These are phyloP conservation scores for Argentina anserina DNA, from an alignment of 306 rosid genomes.

Conservation along the genomic window DNA sequence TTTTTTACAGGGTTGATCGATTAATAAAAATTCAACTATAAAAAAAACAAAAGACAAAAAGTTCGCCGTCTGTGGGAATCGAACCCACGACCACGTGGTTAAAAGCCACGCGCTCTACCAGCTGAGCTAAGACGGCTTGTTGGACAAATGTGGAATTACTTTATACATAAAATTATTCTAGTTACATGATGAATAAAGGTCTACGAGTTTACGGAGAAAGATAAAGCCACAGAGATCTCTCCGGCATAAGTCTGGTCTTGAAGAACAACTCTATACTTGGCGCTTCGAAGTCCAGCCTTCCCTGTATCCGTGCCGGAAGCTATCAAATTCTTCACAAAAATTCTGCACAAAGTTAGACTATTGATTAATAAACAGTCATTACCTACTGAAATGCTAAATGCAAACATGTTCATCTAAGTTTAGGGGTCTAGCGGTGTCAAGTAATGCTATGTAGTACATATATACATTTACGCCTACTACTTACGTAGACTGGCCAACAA, in stretches of 20 bases:
- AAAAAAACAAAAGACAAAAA: fast-evolving
- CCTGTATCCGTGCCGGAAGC: conserved; percentile 5
- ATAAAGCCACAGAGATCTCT: conserved; percentile 19
- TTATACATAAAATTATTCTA: background rate
- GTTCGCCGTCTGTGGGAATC: conserved; percentile 26
- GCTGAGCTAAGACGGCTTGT: conserved; percentile 26
- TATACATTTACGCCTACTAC: background rate
- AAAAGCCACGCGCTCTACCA: conserved; percentile 33
- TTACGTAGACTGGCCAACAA: background rate
- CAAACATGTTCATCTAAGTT: background rate
- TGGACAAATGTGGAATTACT: fast-evolving
- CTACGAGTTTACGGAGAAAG: background rate
- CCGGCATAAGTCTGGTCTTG: conserved; percentile 15
- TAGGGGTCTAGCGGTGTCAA: background rate
- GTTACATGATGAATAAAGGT: background rate
- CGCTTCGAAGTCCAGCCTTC: conserved; percentile 10
- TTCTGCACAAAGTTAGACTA: background rate
- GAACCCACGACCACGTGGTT: conserved; percentile 33
- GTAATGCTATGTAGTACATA: background rate
- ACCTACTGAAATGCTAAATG: background rate
- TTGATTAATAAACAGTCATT: background rate
- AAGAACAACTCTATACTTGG: conserved; percentile 19
- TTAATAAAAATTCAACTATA: too few species aligned
- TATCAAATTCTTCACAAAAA: conserved; percentile 20
- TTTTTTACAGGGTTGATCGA: too few species aligned